Base-by-base conservation (phyloP, 2,329 filamentous ascomycete genomes). In the Juglanconis sp. region DNA sequence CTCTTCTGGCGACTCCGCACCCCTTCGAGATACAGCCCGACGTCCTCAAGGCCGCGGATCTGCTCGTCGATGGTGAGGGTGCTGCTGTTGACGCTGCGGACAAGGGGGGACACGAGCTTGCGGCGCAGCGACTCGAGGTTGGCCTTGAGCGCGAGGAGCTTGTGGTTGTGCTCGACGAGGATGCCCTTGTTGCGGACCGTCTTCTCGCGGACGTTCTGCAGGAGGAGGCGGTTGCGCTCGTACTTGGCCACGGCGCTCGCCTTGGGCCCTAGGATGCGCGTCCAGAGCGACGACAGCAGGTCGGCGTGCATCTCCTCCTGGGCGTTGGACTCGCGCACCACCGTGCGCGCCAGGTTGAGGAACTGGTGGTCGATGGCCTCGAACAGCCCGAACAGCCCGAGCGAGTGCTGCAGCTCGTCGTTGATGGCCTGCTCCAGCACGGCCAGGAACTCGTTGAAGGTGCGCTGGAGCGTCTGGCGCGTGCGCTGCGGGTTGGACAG, bases 331-430 rank as follows among this genome's bases (percentile, higher is more conserved):
- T 97, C 93, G 68, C 92, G 90, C 58, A 91, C 88, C 9, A 96
- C 92, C 5, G 87, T 90, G 63, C 92, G 88, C 64, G 91, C 91
- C 1, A 97, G 82, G 72, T 95, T 96, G 63, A 92, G 83, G 74
- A 97, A 96, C 72, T 96, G 92, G 56, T 87, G 85, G 75, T 98
- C 94, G 67, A 97, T 92, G 61, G 87, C 85, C 72, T 96, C 92
- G 73, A 97, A 97, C n/a, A 96, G 86, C 3, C 85, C 85, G 73
- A 96, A 96, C 13, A 97, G 85, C 1, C 87, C 84, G 1, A 92
- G 84, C 46, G 88, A 90, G 74, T 94, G 89, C 57, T 87, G 87
- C 24, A 97, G 81, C 74, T 98, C 93, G 65, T 85, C 89, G 68
- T 89, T 86, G 72, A 97, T 96, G 62, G 90, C 89, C 64, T 96